Evolutionary conservation across 371 early-diverging fungal species (phyloP).

Genomic region (Mucor lusitanicus): DNA sequence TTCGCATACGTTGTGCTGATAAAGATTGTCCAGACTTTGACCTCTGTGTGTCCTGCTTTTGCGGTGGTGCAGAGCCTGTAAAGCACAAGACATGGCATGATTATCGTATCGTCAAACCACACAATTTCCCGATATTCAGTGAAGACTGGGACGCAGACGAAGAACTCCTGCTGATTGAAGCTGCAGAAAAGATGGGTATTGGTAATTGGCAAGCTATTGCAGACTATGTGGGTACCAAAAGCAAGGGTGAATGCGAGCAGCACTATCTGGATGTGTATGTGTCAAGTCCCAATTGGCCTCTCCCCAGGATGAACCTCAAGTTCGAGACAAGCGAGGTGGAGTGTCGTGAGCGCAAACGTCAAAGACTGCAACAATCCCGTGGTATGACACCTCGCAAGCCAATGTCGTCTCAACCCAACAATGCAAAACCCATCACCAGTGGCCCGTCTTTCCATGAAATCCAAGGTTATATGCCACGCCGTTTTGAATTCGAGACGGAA

Average conservation of each 20-base stretch:
- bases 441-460: constrained; percentile 96
- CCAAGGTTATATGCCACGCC: constrained; percentile 96
- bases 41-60: constrained; percentile 95
- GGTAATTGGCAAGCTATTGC: constrained; percentile 98
- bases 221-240: constrained; percentile 91
- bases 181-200: constrained; percentile 89
- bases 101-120: constrained; percentile 86
- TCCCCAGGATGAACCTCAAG: constrained; percentile 64
- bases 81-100: constrained; percentile 85
- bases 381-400: constrained; percentile 38
- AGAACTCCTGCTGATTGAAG: constrained; percentile 94
- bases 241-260: constrained; percentile 83
- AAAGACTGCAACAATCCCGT: constrained; percentile 44
- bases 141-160: constrained; percentile 97
- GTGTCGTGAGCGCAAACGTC: constrained; percentile 43
- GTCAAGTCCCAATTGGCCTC: constrained; percentile 73
- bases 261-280: constrained; percentile 92
- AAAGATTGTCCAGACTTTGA: constrained; percentile 91
- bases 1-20: constrained; percentile 87
- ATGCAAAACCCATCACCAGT: constrained; percentile 71
- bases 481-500: constrained; percentile 98
- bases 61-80: constrained; percentile 81
- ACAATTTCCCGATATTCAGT: constrained; percentile 86
- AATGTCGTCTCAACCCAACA: constrained; percentile 27
- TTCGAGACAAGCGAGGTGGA: constrained; percentile 48